Evolutionary conservation across 345 rosid species (phyloP), one percentile per base, ranked within the genome.

Genomic region (Citrus sinensis): DNA sequence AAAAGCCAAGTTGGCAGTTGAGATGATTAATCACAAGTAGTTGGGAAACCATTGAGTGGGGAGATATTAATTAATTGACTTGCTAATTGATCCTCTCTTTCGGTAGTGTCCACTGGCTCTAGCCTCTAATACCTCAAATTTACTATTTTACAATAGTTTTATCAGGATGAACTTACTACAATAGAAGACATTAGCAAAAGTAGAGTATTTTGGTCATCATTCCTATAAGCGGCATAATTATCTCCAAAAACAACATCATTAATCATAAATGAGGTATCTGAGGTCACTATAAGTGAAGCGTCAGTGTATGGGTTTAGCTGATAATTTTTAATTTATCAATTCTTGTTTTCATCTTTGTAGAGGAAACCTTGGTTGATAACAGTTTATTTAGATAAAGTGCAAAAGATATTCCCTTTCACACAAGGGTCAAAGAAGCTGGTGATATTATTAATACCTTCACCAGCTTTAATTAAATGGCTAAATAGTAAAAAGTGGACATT

Each of bases 1-100:
- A 55, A 34, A 70, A 30, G 49, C 49, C 22, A 66, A 24, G 22
- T 19, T 32, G 14, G 17, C 55, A 9, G 65, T n/a, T 32, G 32
- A 70, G 71, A 34, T 32, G 49, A 71, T 56, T 32, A 42, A 71
- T 49, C n/a, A 49, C 54, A 34, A 71, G 76, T 71, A 29, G 65
- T 42, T 71, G 9, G 77, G 35, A 59, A 22, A 56, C 32, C 39
- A 37, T 20, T 55, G 29, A 67, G 32, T 68, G 9, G n/a, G 29
- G 30, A 51, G 39, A 29, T 17, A 16, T 17, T 54, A 54, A 35
- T 32, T 76, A 55, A 66, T 66, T 56, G 22, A 30, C 14, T 54
- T 54, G 17, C 42, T 27, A 51, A 71, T 14, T 27, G 1, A 27
- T 62, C 37, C 75, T 8, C 29, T 22, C 42, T 4, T 70, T 27